phyloP scores from a whole-genome alignment of 2,329 filamentous ascomycete species.

The Pyrenochaeta sp. region DNA sequence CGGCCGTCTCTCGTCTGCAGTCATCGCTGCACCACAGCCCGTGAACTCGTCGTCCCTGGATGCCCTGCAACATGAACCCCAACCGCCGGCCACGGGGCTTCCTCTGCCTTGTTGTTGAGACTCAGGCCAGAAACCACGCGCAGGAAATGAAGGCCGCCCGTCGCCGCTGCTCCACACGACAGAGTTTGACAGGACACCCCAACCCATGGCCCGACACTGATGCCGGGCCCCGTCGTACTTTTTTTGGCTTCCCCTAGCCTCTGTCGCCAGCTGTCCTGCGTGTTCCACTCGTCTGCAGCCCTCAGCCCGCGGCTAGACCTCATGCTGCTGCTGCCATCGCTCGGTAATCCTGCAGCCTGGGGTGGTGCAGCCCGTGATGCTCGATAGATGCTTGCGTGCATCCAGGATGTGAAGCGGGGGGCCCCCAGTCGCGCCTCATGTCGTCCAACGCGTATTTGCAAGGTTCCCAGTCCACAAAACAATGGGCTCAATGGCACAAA shows the following conservation, averaged over 20 bases:
- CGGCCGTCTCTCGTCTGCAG: constrained; percentile 31
- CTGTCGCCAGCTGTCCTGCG: constrained; percentile 9
- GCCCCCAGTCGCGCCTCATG: constrained; percentile 36
- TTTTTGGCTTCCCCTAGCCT: constrained; percentile 9
- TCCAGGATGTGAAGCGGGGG: constrained; percentile 34
- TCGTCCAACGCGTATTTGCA: constrained; percentile 43
- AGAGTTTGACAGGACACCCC: constrained; percentile 38
- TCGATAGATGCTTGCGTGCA: constrained; percentile 40
- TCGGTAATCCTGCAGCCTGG: constrained; percentile 30
- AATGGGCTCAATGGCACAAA: constrained; percentile 39
- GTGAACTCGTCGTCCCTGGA: constrained; percentile 27
- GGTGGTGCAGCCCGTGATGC: constrained; percentile 36
- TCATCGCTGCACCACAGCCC: constrained; percentile 29
- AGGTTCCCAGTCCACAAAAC: constrained; percentile 39
- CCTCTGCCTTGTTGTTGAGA: constrained; percentile 36
- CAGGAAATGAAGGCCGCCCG: constrained; percentile 42
- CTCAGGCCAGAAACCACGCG: constrained; percentile 46
- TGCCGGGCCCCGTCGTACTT: constrained; percentile 13
- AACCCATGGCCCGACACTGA: constrained; percentile 26
- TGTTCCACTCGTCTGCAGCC: constrained; percentile 21
- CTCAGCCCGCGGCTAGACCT: constrained; percentile 15
- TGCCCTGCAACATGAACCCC: no score
- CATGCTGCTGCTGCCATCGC: no score
- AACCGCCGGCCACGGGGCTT: constrained; percentile 10
- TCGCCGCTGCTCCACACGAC: constrained; percentile 30